Evolutionary conservation across 495 filamentous ascomycete species (phyloP).

Genomic region (Neurospora sp.): DNA sequence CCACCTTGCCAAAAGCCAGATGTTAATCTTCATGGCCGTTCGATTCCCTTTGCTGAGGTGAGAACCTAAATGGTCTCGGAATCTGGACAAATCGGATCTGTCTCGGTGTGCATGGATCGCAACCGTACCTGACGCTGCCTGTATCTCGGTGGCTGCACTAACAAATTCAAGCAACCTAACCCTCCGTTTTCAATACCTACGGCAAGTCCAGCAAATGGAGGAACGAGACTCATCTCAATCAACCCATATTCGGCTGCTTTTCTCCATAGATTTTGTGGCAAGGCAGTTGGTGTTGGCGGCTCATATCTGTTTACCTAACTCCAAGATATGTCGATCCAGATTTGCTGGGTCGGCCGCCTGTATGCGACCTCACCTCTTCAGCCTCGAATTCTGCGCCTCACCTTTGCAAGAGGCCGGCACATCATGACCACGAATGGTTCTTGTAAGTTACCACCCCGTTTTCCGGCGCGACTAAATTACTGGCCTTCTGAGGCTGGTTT

Average conservation of each 20-base stretch:
- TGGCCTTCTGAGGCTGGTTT: not conserved
- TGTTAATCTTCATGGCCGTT: not conserved
- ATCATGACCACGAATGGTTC: not conserved
- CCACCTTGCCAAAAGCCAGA: not conserved
- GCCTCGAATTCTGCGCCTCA: not conserved
- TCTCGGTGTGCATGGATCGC: not conserved
- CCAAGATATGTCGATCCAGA: not conserved
- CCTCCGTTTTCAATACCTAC: not conserved
- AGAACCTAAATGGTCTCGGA: not conserved
- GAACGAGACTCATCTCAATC: not conserved
- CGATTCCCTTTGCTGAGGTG: not conserved
- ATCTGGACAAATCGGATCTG: not conserved
- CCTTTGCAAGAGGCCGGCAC: not conserved
- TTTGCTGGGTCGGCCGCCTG: not conserved
- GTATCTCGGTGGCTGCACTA: not conserved
- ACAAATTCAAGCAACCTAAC: not conserved
- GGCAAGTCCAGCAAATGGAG: not conserved
- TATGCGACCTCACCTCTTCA: not conserved
- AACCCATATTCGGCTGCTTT: not conserved
- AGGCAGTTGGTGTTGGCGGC: not conserved
- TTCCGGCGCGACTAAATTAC: not conserved
- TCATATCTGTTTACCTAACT: not conserved
- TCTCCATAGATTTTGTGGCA: not conserved
- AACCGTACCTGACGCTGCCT: not conserved
- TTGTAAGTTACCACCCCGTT: not conserved